Evolutionary conservation across 768 basidiomycete genomes (phyloP).

Genomic region (Pleurotus platypus): DNA sequence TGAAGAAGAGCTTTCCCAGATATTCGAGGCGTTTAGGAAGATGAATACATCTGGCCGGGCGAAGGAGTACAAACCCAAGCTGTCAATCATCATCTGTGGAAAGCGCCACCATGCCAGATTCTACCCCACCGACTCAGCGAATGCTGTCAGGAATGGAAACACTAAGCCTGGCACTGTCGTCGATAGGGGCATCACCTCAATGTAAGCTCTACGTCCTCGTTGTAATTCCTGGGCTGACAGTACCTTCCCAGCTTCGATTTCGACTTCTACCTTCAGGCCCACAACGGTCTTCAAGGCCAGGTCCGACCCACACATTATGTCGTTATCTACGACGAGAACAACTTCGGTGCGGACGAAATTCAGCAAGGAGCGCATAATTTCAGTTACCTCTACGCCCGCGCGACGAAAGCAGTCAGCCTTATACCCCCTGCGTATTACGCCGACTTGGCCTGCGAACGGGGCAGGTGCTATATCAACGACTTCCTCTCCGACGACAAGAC

Average conservation of each 20-base stretch:
- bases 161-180: slow-evolving; percentile 78
- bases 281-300: slow-evolving; percentile 68
- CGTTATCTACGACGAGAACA: slow-evolving; percentile 76
- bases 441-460: slow-evolving; percentile 80
- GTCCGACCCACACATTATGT: slow-evolving; percentile 77
- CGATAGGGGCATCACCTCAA: slow-evolving; percentile 72
- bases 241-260: slow-evolving; percentile 51
- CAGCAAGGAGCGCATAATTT: slow-evolving; percentile 69
- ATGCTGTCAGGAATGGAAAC: slow-evolving; percentile 68
- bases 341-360: slow-evolving; percentile 62
- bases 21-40: slow-evolving; percentile 57
- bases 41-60: slow-evolving; percentile 37
- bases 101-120: slow-evolving; percentile 32
- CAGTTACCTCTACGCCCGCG: slow-evolving; percentile 77
- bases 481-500: slow-evolving; percentile 52
- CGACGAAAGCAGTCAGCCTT: slow-evolving; percentile 80
- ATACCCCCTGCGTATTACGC: slow-evolving; percentile 81
- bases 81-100: slow-evolving; percentile 80
- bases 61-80: slow-evolving; percentile 49
- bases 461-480: slow-evolving; percentile 71
- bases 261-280: slow-evolving; percentile 71
- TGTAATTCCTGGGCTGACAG: too few species aligned
- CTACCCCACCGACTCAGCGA: slow-evolving; percentile 46
- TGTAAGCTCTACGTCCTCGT: too few species aligned
- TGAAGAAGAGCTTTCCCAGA: slow-evolving; percentile 56